These are phyloP conservation scores for Aureobasidium melanogenum DNA, from an alignment of 2,329 filamentous ascomycete genomes.

Conservation along the genomic window DNA sequence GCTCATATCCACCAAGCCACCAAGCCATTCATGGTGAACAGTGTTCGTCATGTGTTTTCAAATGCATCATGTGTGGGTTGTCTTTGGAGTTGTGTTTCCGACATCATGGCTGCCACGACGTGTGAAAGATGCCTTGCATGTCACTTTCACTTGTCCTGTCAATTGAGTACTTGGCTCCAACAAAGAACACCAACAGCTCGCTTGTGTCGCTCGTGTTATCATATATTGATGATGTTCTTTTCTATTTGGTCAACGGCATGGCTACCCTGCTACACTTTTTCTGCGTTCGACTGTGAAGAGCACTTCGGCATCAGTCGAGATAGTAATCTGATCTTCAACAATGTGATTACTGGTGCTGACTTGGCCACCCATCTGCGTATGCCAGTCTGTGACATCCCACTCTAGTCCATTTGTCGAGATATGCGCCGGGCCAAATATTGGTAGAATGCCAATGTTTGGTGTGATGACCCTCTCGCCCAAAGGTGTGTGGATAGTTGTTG, in stretches of 20 bases:
- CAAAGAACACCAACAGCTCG: too few species aligned
- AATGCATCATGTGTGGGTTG: background rate
- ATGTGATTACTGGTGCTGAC: slow-evolving; percentile 44
- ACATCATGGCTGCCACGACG: background rate
- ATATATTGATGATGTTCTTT: background rate
- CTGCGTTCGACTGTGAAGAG: slow-evolving; percentile 39
- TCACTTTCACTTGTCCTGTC: background rate
- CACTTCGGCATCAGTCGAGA: slow-evolving; percentile 34
- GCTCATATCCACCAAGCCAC: background rate
- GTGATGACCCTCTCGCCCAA: slow-evolving; percentile 48
- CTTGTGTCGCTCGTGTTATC: too few species aligned
- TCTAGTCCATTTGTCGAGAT: slow-evolving; percentile 75
- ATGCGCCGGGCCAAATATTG: slow-evolving; percentile 66
- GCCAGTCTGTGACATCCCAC: slow-evolving; percentile 84
- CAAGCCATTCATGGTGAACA: background rate
- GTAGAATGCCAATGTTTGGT: slow-evolving; percentile 78
- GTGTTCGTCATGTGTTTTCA: background rate
- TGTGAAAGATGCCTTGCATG: background rate
- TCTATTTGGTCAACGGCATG: background rate
- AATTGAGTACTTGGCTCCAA: too few species aligned
- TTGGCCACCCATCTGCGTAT: slow-evolving; percentile 45
- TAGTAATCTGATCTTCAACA: slow-evolving; percentile 29
- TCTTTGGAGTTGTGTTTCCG: too few species aligned
- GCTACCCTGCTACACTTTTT: background rate
- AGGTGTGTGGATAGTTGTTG: slow-evolving; percentile 59